A percentile compares a stretch with the other conserved stretches of the same genome.
phyloP scores from a whole-genome alignment of 768 basidiomycete species.

The Lactarius indigo region DNA sequence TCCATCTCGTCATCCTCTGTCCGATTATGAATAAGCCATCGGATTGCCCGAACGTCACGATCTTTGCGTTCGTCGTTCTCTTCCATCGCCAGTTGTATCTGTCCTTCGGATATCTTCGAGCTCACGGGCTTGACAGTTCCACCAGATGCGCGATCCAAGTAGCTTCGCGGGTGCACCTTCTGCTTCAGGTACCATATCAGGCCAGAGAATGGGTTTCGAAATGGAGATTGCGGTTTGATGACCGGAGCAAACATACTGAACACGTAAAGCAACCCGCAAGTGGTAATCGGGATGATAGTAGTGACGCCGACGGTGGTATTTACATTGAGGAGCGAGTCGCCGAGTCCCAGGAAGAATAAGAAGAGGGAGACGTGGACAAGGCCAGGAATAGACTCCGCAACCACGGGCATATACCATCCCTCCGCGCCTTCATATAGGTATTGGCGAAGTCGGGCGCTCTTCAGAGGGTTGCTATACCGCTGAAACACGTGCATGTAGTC shows the following conservation, averaged over 20 bases:
- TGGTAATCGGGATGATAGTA: conserved; percentile 3
- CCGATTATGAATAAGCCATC: background rate
- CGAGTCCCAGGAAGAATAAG: conserved; percentile 47
- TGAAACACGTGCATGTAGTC: conserved; percentile 33
- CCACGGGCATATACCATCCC: conserved; percentile 37
- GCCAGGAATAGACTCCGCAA: conserved; percentile 43
- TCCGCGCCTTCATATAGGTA: conserved; percentile 37
- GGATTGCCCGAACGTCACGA: background rate
- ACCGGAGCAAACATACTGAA: conserved; percentile 12
- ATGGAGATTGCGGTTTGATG: conserved; percentile 8
- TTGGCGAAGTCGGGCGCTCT: conserved; percentile 41
- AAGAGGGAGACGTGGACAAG: conserved; percentile 48
- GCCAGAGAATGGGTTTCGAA: conserved; percentile 9
- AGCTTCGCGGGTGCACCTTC: background rate
- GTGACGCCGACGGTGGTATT: conserved; percentile 14
- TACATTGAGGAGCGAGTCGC: conserved; percentile 40
- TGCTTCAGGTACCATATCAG: conserved; percentile 12
- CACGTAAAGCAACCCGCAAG: conserved; percentile 16
- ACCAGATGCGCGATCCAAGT: background rate
- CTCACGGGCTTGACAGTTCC: background rate
- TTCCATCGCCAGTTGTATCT: conserved; percentile 4
- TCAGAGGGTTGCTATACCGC: conserved; percentile 30
- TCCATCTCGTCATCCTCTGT: conserved; percentile 9
- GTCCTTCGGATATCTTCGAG: background rate
- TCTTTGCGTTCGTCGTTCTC: background rate